phyloP scores from a whole-genome alignment of 106 monocot species.

The Allium cepa region DNA sequence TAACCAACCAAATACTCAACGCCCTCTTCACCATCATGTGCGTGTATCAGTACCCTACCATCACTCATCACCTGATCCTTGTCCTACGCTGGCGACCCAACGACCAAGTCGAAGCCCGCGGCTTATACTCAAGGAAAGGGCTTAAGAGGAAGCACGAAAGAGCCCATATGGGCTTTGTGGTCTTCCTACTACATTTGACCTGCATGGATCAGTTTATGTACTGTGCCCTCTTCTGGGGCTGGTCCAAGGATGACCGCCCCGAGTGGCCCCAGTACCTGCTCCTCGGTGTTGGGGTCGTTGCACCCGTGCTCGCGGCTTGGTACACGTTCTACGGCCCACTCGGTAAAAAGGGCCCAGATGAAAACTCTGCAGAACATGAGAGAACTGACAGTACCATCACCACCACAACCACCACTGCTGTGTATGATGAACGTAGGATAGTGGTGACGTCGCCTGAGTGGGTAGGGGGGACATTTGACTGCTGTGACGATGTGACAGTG shows the following conservation, averaged over 20 bases:
- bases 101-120: conserved; percentile 2
- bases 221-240: conserved; percentile 20
- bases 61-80: conserved; percentile 10
- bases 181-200: conserved; percentile 15
- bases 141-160: conserved; percentile 6
- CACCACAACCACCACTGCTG: too few relatives aligned
- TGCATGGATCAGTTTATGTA: conserved; percentile 7
- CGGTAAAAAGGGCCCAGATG: background rate
- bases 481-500: conserved; percentile 13
- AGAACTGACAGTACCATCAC: background rate
- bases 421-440: background rate
- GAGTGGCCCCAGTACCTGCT: conserved; percentile 12
- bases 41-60: conserved; percentile 13
- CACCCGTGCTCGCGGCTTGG: conserved; percentile 1
- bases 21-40: conserved; percentile 21
- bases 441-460: conserved; percentile 13
- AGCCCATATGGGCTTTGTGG: conserved; percentile 4
- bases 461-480: conserved; percentile 24
- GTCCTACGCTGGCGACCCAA: conserved; percentile 6
- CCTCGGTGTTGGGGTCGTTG: background rate
- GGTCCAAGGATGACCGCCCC: conserved; percentile 3
- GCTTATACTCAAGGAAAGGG: conserved; percentile 8
- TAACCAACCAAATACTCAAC: conserved; percentile 19
- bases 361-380: background rate
- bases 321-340: conserved; percentile 7